These are phyloP conservation scores for Lichtheimia corymbifera DNA, from an alignment of 371 early-diverging fungal genomes.

Conservation along the genomic window DNA sequence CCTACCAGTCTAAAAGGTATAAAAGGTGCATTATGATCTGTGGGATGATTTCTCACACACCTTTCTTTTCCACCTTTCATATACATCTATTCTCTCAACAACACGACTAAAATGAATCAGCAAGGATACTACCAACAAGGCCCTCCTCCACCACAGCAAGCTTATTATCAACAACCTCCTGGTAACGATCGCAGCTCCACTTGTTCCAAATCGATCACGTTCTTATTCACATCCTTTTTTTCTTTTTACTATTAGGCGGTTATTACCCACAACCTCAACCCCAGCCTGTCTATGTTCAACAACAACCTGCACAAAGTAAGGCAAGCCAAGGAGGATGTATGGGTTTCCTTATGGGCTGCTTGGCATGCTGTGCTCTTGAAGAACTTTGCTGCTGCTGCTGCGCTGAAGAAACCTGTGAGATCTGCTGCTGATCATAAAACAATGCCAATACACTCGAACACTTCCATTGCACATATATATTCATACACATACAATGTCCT, in stretches of 20 bases:
- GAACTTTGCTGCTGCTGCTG: constrained; percentile 30
- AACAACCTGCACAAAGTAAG: constrained; percentile 15
- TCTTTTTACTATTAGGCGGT: constrained; percentile 4
- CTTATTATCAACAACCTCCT: constrained; percentile 8
- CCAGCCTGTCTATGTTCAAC: constrained; percentile 20
- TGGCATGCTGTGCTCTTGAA: constrained; percentile 31
- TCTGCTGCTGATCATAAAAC: constrained; percentile 8
- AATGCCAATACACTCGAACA: too few species aligned
- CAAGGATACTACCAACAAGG: constrained; percentile 14
- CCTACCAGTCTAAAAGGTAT: too few species aligned
- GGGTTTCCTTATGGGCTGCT: constrained; percentile 22
- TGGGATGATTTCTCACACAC: background rate
- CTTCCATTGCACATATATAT: too few species aligned
- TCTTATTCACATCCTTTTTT: background rate
- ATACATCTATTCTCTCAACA: background rate
- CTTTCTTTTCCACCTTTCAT: background rate
- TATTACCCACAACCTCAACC: constrained; percentile 29
- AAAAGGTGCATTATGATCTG: too few species aligned
- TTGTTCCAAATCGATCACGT: background rate
- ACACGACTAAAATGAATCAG: constrained; percentile 10
- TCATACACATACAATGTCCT: too few species aligned
- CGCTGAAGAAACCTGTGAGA: constrained; percentile 20
- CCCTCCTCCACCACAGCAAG: constrained; percentile 25
- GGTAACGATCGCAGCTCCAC: background rate
- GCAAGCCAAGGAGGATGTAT: constrained; percentile 13